Evolutionary conservation across 2,329 filamentous ascomycete genomes (phyloP), one percentile per base, ranked within the genome.

Genomic region (Malbranchea zuffiana): DNA sequence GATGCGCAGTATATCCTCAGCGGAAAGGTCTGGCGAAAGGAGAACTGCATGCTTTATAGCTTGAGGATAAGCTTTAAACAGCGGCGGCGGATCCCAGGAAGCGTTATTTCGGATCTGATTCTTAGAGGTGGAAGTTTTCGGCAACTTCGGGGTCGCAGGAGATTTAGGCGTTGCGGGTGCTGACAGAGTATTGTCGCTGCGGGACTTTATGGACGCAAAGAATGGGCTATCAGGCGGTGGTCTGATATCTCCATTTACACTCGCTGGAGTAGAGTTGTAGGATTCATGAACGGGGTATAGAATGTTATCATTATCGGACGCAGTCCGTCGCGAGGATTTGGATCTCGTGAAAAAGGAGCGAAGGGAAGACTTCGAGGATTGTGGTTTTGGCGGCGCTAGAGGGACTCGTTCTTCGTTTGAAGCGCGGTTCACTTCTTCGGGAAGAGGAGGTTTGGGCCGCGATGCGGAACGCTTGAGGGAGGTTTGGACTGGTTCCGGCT

Each of bases 31-130:
- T 24, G 80, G 79, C 11, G 80, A 72, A 17, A 78, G 72, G 3
- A 93, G 65, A 11, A 72, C 75, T 7, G 75, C 77, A 55, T 90
- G 75, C 51, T 82, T 86, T 47, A 84, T 71, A 2, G 84, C 77
- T 57, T 93, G 86, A 0, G 83, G 80, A 54, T 86, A 93, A 8
- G 83, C 85, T 55, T 93, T 82, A 56, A 87, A 92, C 8, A 95
- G 63, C 2, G 85, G 82, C 5, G 84, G 82, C 11, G 78, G 72
- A 39, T 74, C 71, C 78, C 78, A 83, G 8, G 49, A 51, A 40
- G 49, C 55, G 48, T 37, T 47, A n/a, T 44, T 44, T 6, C 45
- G 44, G n/a, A n/a, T n/a, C n/a, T n/a, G n/a, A n/a, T n/a, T n/a
- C n/a, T 37, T 29, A 1, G 52, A 33, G 3, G 48, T 49, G 1